Conservation (phyloP, 306 rosid genomes). For the Cucurbita argyrosperma region DNA sequence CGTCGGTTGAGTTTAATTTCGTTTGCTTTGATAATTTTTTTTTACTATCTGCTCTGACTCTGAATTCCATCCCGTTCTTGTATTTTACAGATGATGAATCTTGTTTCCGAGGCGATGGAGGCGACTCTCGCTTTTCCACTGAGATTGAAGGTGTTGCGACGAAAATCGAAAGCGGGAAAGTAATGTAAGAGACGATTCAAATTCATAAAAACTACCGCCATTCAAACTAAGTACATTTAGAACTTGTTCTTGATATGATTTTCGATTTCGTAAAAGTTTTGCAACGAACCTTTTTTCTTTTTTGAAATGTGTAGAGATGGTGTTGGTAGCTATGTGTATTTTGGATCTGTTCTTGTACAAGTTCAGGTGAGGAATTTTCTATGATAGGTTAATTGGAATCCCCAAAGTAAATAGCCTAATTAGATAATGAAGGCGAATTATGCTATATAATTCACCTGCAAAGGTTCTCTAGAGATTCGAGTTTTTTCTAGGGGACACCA, state of each 20-base stretch:
- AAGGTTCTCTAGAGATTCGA: slow-evolving; percentile 1
- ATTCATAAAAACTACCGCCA: not conserved
- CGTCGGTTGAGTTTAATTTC: too few species aligned
- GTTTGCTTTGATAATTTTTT: too few species aligned
- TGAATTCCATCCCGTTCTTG: not conserved
- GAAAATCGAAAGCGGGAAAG: not conserved
- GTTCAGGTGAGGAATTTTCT: not conserved
- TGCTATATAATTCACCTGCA: not conserved
- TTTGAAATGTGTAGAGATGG: not conserved
- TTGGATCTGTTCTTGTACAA: not conserved
- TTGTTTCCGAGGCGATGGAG: not conserved
- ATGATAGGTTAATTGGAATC: not conserved
- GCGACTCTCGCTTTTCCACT: not conserved
- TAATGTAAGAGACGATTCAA: not conserved
- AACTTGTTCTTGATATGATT: not conserved
- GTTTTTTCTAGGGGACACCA: not conserved
- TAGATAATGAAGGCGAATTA: not conserved
- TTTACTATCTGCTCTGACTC: not conserved
- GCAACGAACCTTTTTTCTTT: too few species aligned
- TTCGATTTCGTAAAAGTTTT: not conserved
- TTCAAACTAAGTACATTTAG: not conserved
- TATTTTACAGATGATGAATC: not conserved
- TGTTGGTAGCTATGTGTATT: not conserved
- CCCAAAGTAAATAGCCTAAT: not conserved
- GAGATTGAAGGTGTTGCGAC: not conserved